phyloP scores from a whole-genome alignment of 768 basidiomycete genomes.

The Mycena amicta region DNA sequence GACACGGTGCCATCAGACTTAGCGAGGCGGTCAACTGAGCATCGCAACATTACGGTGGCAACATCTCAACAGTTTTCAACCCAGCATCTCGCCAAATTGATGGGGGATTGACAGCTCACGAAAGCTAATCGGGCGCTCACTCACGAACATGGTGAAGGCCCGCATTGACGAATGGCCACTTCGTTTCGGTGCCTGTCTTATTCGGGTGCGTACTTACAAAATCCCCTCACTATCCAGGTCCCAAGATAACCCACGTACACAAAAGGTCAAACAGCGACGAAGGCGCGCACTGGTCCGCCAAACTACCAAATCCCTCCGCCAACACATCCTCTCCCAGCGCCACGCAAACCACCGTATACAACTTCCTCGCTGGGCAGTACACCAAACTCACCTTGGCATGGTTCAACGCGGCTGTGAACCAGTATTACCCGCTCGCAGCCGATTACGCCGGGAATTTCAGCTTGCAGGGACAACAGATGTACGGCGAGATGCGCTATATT shows the following conservation, averaged over 20 bases:
- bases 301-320: constrained; percentile 35
- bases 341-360: constrained; percentile 41
- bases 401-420: constrained; percentile 30
- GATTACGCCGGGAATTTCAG: constrained; percentile 32
- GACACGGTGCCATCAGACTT: too few species aligned
- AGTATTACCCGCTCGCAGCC: constrained; percentile 37
- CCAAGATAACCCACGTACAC: not conserved
- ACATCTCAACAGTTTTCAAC: too few species aligned
- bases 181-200: not conserved
- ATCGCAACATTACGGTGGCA: too few species aligned
- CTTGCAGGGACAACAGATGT: constrained; percentile 10
- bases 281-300: constrained; percentile 27
- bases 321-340: constrained; percentile 43
- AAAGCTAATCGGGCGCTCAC: too few species aligned
- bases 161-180: not conserved
- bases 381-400: constrained; percentile 31
- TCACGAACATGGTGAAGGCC: too few species aligned
- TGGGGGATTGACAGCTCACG: too few species aligned
- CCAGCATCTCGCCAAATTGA: too few species aligned
- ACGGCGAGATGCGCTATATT: constrained; percentile 11
- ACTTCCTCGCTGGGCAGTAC: constrained; percentile 44
- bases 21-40: too few species aligned
- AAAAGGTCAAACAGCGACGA: constrained; percentile 45
- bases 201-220: not conserved
- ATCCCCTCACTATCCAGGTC: not conserved